Conservation (phyloP, 2,329 filamentous ascomycete genomes). For the Whalleya microplaca region DNA sequence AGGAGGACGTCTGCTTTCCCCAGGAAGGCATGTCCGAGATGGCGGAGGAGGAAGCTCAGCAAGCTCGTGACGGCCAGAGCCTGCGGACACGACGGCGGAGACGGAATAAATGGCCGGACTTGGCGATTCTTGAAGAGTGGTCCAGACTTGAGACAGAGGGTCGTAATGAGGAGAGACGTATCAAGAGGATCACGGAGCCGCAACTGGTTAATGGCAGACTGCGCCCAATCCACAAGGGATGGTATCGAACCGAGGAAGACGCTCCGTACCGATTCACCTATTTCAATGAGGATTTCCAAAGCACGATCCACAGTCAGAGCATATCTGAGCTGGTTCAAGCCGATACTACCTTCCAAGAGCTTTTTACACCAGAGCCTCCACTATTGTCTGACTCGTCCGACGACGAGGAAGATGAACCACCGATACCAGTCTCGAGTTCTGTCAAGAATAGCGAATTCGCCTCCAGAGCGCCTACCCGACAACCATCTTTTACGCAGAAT, state of each 20-base stretch:
- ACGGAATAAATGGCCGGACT: constrained; percentile 81
- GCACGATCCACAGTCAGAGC: constrained; percentile 93
- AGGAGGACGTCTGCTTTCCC: constrained; percentile 93
- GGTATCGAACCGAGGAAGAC: constrained; percentile 88
- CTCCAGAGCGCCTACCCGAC: constrained; percentile 50
- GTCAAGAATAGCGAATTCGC: constrained; percentile 41
- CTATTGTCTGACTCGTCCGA: constrained; percentile 74
- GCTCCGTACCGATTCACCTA: constrained; percentile 95
- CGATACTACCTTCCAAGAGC: constrained; percentile 79
- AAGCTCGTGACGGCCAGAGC: constrained; percentile 47
- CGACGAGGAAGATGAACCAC: constrained; percentile 61
- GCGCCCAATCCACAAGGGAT: constrained; percentile 76
- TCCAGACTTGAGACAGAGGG: constrained; percentile 87
- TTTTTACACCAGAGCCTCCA: constrained; percentile 88
- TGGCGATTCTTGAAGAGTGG: constrained; percentile 86
- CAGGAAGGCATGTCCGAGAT: constrained; percentile 78
- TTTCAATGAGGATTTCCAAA: constrained; percentile 96
- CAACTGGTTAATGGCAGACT: constrained; percentile 89
- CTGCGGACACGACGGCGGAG: constrained; percentile 57
- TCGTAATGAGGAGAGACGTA: constrained; percentile 77
- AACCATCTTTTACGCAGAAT: constrained; percentile 46
- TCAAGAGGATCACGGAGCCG: constrained; percentile 92
- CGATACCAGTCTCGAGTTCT: constrained; percentile 31
- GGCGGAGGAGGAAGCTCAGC: constrained; percentile 72
- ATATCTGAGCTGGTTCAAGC: constrained; percentile 92